A percentile compares a stretch with the other conserved stretches of the same genome.
Evolutionary conservation across 2,329 filamentous ascomycete species (phyloP).

Genomic region (Helminthosporium solani): DNA sequence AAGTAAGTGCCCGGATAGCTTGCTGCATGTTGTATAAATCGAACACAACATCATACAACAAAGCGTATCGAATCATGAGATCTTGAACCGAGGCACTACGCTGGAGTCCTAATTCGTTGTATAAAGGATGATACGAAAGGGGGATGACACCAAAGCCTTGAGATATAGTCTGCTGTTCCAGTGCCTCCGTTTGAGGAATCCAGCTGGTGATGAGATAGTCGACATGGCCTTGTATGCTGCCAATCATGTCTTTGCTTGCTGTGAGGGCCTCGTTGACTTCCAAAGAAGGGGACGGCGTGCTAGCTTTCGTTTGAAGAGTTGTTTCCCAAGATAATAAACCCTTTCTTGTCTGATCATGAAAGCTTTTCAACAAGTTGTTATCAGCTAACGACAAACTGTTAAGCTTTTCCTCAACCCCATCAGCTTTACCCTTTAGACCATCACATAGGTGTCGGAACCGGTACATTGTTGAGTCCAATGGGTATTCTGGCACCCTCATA

Average conservation of each 20-base stretch:
- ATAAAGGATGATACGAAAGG: constrained; percentile 47
- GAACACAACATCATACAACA: constrained; percentile 31
- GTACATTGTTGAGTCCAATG: constrained; percentile 42
- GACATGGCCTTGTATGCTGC: constrained; percentile 15
- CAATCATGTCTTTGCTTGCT: neutral
- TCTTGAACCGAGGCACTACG: constrained; percentile 10
- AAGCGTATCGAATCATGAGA: constrained; percentile 18
- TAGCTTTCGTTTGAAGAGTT: neutral
- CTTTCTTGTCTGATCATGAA: constrained; percentile 27
- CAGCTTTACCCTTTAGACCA: constrained; percentile 7
- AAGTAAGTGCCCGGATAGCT: constrained; percentile 27
- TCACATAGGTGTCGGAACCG: constrained; percentile 38
- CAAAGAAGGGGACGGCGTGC: neutral
- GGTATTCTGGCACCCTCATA: constrained; percentile 23
- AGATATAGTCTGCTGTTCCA: constrained; percentile 6
- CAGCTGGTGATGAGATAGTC: constrained; percentile 35
- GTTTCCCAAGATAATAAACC: constrained; percentile 14
- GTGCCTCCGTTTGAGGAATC: constrained; percentile 12
- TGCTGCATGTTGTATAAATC: constrained; percentile 36
- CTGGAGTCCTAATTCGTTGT: constrained; percentile 47
- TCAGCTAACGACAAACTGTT: constrained; percentile 43
- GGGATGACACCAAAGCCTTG: constrained; percentile 15
- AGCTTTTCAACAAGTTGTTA: constrained; percentile 25
- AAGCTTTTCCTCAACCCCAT: constrained; percentile 24
- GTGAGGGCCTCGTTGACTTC: constrained; percentile 5